phyloP scores from a whole-genome alignment of 2,329 filamentous ascomycete genomes.

The Cryphonectria parasitica region DNA sequence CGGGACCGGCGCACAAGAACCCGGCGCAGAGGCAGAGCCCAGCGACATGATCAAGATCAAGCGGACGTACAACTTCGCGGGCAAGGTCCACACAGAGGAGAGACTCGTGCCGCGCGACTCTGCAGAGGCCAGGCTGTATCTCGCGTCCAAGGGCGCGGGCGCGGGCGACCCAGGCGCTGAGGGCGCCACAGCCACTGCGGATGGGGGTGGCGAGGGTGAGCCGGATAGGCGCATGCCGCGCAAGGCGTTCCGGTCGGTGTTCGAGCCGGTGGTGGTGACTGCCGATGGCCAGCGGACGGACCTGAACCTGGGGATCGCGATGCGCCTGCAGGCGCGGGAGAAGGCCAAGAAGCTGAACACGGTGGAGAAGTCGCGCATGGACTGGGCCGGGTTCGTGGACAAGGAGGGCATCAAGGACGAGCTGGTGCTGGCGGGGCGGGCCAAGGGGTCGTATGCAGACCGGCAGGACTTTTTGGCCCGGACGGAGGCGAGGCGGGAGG shows the following conservation, averaged over 20 bases:
- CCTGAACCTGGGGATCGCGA: constrained; percentile 60
- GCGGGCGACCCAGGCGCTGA: constrained; percentile 7
- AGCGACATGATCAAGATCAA: constrained; percentile 64
- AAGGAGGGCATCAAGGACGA: constrained; percentile 73
- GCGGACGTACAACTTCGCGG: constrained; percentile 75
- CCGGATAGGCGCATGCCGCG: constrained; percentile 51
- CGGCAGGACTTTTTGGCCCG: constrained; percentile 68
- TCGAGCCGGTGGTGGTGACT: constrained; percentile 57
- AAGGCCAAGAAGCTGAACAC: constrained; percentile 70
- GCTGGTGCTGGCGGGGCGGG: constrained; percentile 65
- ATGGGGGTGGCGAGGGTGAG: constrained; percentile 38
- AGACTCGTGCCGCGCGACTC: constrained; percentile 69
- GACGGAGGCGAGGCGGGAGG: constrained; percentile 65
- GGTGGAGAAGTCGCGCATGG: constrained; percentile 73
- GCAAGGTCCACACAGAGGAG: constrained; percentile 72
- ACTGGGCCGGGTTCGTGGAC: constrained; percentile 74
- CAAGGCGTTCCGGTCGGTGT: constrained; percentile 63
- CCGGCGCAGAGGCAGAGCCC: constrained; percentile 32
- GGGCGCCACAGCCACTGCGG: constrained; percentile 33
- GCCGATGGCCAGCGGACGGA: constrained; percentile 55
- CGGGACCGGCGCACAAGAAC: constrained; percentile 18
- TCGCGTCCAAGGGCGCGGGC: constrained; percentile 52
- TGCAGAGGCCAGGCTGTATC: constrained; percentile 67
- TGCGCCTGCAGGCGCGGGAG: constrained; percentile 49
- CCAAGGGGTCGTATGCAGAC: constrained; percentile 65